Evolutionary conservation across 169 alveolate species (phyloP).

Genomic region (Plasmodium gallinaceum): DNA sequence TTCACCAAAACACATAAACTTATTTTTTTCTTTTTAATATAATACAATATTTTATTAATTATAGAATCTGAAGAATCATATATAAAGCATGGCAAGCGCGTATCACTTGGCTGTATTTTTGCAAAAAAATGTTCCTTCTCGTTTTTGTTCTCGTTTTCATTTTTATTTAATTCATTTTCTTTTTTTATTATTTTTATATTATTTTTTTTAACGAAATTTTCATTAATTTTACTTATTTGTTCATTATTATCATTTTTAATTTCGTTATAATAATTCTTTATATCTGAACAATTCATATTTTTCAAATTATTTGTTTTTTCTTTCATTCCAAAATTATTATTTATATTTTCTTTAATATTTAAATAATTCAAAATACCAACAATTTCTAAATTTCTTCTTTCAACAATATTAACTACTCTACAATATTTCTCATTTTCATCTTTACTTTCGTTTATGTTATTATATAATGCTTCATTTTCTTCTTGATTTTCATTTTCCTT

Average conservation of each 20-base stretch:
- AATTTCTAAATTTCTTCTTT: conserved; percentile 23
- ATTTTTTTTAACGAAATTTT: neutral
- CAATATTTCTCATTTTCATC: conserved; percentile 45
- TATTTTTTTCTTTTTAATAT: conserved; percentile 47
- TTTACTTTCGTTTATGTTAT: neutral
- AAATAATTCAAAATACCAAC: conserved; percentile 55
- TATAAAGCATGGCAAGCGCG: conserved; percentile 64
- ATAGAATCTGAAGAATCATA: conserved; percentile 21
- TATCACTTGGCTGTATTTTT: conserved; percentile 44
- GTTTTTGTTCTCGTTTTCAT: neutral
- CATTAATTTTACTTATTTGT: neutral
- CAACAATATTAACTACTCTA: conserved; percentile 56
- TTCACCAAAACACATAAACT: conserved; percentile 58
- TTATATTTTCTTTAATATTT: conserved; percentile 43
- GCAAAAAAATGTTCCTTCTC: conserved; percentile 19
- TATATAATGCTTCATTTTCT: neutral
- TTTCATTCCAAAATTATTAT: conserved; percentile 39
- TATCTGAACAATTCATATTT: neutral
- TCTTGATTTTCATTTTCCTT: conserved; percentile 7
- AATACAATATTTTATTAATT: conserved; percentile 12
- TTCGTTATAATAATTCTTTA: neutral
- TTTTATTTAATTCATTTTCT: neutral
- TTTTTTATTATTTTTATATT: neutral
- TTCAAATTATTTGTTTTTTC: conserved; percentile 4
- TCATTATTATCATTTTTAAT: neutral